Percentiles rank a stretch among this genome's conserved stretches.
Evolutionary conservation across 441 rosid species (phyloP).

Genomic region (Pelargonium hybrid): DNA sequence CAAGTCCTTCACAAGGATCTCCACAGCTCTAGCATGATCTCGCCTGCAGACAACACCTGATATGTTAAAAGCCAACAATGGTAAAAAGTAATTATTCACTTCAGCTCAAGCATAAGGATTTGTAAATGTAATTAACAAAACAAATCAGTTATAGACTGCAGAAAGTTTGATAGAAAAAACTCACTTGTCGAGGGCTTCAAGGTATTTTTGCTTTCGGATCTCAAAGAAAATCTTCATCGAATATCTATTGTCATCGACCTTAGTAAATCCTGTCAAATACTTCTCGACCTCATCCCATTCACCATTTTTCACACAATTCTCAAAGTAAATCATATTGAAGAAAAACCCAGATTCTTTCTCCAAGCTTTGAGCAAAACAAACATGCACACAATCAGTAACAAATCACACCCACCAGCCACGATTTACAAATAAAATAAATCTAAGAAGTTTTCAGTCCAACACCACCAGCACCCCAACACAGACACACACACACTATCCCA

Average conservation of each 20-base stretch:
- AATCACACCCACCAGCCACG: background rate
- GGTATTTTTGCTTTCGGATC: conserved; percentile 74
- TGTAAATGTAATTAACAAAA: background rate
- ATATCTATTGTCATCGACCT: conserved; percentile 68
- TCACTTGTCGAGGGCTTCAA: conserved; percentile 73
- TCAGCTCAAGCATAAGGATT: background rate
- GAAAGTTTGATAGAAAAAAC: conserved; percentile 13
- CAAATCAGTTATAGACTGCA: background rate
- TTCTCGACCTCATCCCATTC: conserved; percentile 88
- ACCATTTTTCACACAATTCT: conserved; percentile 72
- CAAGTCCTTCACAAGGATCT: conserved; percentile 66
- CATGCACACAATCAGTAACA: background rate
- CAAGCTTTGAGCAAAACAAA: conserved; percentile 31
- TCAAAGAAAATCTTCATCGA: conserved; percentile 81
- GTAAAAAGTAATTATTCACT: background rate
- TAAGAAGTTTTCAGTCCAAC: background rate
- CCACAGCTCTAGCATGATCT: conserved; percentile 65
- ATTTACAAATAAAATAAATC: background rate
- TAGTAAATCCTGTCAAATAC: conserved; percentile 67
- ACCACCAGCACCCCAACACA: background rate
- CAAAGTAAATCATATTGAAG: conserved; percentile 66
- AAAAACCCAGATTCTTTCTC: conserved; percentile 76
- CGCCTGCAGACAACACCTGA: conserved; percentile 30
- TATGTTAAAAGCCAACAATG: background rate
- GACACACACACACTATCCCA: background rate